phyloP scores from a whole-genome alignment of 768 basidiomycete genomes.

The Tricholoma matsutake region DNA sequence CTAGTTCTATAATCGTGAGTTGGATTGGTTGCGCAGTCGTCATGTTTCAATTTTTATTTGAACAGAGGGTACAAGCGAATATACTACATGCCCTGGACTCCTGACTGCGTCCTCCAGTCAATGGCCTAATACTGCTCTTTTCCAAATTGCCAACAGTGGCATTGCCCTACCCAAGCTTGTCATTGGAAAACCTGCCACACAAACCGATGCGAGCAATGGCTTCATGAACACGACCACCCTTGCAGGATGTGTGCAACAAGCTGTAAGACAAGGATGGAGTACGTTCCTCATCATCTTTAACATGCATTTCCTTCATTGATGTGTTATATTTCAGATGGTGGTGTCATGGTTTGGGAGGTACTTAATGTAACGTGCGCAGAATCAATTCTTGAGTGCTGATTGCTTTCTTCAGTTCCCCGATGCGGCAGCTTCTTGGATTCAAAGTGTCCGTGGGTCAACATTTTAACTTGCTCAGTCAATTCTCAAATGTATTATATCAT shows the following conservation, averaged over 20 bases:
- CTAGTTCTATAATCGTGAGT: constrained; percentile 34
- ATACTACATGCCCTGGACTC: constrained; percentile 52
- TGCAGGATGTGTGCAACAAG: constrained; percentile 48
- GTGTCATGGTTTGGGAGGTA: constrained; percentile 32
- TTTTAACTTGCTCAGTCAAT: constrained; percentile 11
- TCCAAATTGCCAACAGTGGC: constrained; percentile 48
- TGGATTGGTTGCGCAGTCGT: not conserved
- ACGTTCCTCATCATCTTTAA: constrained; percentile 19
- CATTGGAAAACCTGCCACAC: constrained; percentile 57
- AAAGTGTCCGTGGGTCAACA: constrained; percentile 33
- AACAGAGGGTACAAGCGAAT: constrained; percentile 49
- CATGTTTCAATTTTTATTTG: not conserved
- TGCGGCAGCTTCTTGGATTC: constrained; percentile 39
- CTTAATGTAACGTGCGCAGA: not conserved
- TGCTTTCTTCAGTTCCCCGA: constrained; percentile 33
- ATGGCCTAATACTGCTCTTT: constrained; percentile 52
- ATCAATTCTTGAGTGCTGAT: constrained; percentile 1
- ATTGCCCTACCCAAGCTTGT: constrained; percentile 54
- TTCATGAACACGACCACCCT: constrained; percentile 51
- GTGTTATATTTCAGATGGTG: constrained; percentile 19
- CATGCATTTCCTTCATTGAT: not conserved
- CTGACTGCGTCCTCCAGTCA: constrained; percentile 45
- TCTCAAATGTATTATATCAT: too few species aligned
- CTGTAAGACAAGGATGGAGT: constrained; percentile 54
- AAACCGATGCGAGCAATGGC: constrained; percentile 43